Conservation (phyloP, 164 flowering plant species). For the Taxillus chinensis region DNA sequence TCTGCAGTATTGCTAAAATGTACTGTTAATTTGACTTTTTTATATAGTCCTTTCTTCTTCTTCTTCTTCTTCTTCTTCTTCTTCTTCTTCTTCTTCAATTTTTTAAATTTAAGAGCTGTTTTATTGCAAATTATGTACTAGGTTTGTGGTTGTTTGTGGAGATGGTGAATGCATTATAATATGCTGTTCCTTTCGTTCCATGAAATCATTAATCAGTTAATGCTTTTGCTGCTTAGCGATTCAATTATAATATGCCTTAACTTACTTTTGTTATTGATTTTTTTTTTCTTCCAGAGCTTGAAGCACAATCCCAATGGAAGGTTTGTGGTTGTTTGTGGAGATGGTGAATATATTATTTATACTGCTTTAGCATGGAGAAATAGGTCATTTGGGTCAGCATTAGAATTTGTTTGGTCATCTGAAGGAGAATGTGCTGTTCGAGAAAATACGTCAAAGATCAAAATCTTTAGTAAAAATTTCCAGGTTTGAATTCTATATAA, state of each 20-base stretch:
- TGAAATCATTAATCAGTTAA: no score
- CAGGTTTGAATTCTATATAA: constrained; percentile 41
- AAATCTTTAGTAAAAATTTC: constrained; percentile 81
- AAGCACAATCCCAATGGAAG: constrained; percentile 98
- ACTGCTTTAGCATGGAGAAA: constrained; percentile 99
- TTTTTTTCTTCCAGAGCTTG: constrained; percentile 56
- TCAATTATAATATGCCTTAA: neutral
- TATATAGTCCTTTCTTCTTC: no score
- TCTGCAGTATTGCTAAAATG: no score
- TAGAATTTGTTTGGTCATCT: constrained; percentile 93
- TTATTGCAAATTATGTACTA: neutral
- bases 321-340: constrained; percentile 98
- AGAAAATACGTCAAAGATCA: constrained; percentile 89
- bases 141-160: constrained; percentile 98
- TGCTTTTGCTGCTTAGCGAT: no score
- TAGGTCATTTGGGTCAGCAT: constrained; percentile 89
- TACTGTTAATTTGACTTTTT: no score
- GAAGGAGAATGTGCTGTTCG: constrained; percentile 97
- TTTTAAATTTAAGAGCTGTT: no score
- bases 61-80: no score
- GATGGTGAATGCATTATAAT: constrained; percentile 87
- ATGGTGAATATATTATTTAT: constrained; percentile 90
- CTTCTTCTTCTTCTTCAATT: no score
- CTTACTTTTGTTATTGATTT: neutral
- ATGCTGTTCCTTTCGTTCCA: no score